These are phyloP conservation scores for Neocallimastix lanati DNA, from an alignment of 192 early-diverging fungal species.

Conservation along the genomic window DNA sequence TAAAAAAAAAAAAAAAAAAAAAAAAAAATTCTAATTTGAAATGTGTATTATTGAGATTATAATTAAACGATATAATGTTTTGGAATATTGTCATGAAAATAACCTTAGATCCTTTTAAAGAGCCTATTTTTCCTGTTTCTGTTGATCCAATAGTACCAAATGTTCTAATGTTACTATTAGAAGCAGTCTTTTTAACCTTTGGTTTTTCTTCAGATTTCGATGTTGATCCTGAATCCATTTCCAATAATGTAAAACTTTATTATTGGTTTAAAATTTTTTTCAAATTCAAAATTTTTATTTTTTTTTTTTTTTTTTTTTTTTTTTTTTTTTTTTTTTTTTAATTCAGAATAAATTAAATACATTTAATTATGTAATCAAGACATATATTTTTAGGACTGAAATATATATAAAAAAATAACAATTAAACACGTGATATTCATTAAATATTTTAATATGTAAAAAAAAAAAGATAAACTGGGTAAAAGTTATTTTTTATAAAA, in stretches of 20 bases:
- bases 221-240: not conserved
- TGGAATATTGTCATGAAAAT: not conserved
- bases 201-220: not conserved
- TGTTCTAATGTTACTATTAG: not conserved
- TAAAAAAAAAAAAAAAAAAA: no score
- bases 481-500: no score
- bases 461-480: no score
- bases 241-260: not conserved
- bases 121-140: not conserved
- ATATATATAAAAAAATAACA: no score
- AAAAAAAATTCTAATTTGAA: no score
- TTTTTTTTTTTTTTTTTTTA: not conserved
- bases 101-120: not conserved
- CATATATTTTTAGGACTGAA: no score
- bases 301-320: not conserved
- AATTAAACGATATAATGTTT: no score
- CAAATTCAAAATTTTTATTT: no score
- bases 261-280: not conserved
- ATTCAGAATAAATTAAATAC: not conserved
- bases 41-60: no score
- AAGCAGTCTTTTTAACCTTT: not conserved
- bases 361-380: no score
- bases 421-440: no score
- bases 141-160: not conserved
- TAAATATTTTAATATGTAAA: no score